phyloP scores from a whole-genome alignment of 2,329 filamentous ascomycete genomes.

The Arthrobotrys pseudoclavata region DNA sequence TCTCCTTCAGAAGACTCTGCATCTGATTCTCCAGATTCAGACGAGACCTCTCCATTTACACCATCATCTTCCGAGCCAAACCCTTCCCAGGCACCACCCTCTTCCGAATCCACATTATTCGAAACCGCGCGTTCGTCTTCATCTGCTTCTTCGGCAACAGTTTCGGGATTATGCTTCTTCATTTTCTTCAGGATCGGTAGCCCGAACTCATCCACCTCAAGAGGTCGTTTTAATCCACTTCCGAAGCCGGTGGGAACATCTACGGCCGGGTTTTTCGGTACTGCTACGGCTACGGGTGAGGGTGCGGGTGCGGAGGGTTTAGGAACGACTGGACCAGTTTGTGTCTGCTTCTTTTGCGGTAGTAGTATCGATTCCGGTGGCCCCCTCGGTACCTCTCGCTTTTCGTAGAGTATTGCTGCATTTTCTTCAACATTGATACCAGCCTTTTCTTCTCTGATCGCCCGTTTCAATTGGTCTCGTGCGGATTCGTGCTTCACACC shows the following conservation, averaged over 20 bases:
- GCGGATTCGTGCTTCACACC: slow-evolving; percentile 80
- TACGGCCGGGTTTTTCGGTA: neutral
- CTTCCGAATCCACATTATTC: slow-evolving; percentile 62
- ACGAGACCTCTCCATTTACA: neutral
- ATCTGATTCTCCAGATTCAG: slow-evolving; percentile 5
- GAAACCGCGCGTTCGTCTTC: slow-evolving; percentile 60
- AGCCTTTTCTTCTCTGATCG: slow-evolving; percentile 75
- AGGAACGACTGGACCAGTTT: slow-evolving; percentile 36
- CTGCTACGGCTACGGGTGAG: neutral
- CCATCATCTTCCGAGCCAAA: slow-evolving; percentile 59
- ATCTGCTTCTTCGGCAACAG: slow-evolving; percentile 65
- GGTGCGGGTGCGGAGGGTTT: neutral
- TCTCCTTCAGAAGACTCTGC: slow-evolving; percentile 33
- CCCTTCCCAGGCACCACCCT: slow-evolving; percentile 64
- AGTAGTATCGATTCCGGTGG: slow-evolving; percentile 50
- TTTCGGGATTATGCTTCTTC: slow-evolving; percentile 72
- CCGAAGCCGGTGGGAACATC: slow-evolving; percentile 69
- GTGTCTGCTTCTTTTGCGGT: slow-evolving; percentile 26
- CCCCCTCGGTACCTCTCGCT: slow-evolving; percentile 59
- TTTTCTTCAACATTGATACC: slow-evolving; percentile 70
- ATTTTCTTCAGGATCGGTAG: slow-evolving; percentile 85
- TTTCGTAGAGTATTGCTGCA: slow-evolving; percentile 71
- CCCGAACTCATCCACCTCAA: slow-evolving; percentile 83
- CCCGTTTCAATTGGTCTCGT: slow-evolving; percentile 76
- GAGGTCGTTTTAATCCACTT: slow-evolving; percentile 85